A percentile compares a stretch with the other conserved stretches of the same genome.
These are phyloP conservation scores for Salix suchowensis DNA, from an alignment of 345 rosid genomes.

Conservation along the genomic window DNA sequence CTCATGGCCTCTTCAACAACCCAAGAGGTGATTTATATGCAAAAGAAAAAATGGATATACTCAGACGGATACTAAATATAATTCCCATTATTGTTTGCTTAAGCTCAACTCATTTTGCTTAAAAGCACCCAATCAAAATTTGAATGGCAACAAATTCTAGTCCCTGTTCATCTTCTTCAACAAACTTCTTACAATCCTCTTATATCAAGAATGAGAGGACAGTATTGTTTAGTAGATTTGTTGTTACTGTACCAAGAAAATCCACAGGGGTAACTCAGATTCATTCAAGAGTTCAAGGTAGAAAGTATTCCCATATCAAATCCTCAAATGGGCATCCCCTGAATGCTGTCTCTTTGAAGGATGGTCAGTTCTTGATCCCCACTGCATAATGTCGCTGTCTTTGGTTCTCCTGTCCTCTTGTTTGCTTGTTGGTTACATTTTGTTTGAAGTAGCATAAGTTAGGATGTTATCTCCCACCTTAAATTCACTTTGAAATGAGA, in stretches of 20 bases:
- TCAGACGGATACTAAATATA: neutral
- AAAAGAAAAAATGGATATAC: neutral
- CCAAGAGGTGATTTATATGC: neutral
- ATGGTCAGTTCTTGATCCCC: constrained; percentile 42
- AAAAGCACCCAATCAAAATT: neutral
- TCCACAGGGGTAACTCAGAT: constrained; percentile 35
- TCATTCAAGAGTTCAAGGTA: constrained; percentile 37
- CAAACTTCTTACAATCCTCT: constrained; percentile 23
- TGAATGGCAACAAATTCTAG: constrained; percentile 52
- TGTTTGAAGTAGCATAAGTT: neutral
- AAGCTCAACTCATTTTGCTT: neutral
- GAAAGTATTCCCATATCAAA: constrained; percentile 42
- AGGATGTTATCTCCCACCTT: no score
- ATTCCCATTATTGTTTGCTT: neutral
- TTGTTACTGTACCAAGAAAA: constrained; percentile 32
- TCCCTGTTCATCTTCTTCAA: constrained; percentile 38
- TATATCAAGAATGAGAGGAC: constrained; percentile 28
- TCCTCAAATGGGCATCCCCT: constrained; percentile 62
- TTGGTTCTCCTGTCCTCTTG: neutral
- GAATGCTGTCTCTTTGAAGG: constrained; percentile 49
- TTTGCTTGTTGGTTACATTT: neutral
- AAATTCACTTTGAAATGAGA: no score
- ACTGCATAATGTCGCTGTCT: no score
- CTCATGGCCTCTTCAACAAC: constrained; percentile 1
- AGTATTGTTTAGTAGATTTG: constrained; percentile 24